Evolutionary conservation across 163 green algal species (phyloP), one percentile per base, ranked within the genome.

Genomic region (Botryococcus braunii): DNA sequence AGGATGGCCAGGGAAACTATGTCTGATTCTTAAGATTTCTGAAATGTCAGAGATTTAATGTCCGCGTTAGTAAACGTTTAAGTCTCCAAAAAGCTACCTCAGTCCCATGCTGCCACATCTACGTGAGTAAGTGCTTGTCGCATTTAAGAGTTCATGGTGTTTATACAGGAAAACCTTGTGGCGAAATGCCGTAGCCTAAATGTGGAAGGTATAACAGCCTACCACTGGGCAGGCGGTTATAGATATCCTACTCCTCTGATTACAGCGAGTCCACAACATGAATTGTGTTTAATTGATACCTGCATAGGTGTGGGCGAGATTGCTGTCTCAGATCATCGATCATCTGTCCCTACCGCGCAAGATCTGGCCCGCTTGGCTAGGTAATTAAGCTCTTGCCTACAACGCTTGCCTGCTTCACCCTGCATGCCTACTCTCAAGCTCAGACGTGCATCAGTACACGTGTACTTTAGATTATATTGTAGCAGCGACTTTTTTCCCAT

Each of bases 301-400:
- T 79, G 77, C 67, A 5, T 85, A 3, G 79, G 79, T 1, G 75
- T 77, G 25, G 79, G 79, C 3, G 79, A 85, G 62, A 41, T 85
- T 4, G 79, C 79, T 2, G 70, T 85, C 23, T 75, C 69, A 6
- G 79, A 85, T 65, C 75, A 85, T 62, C 72, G 79, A 25, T 69
- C 62, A 48, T 76, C 68, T 2, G 65, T 58, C 9, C 73, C 73
- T 17, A 71, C 68, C n/a, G 35, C 66, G 3, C 35, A 65, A 0
- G 64, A 82, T 29, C 61, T 85, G 41, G 64, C 61, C 1, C 50
- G 56, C 34, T 43, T 81, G 59, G 75, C 70, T 48, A 77, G 71
- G 71, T 73, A 13, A n/a, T 11, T 13, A 47, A 13, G 7, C 47
- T 13, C 31, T 49, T 27, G 27, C 32, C 21, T 66, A 32, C 58